Conservation (phyloP, 1,284 basidiomycete species). For the Moesziomyces globuligerus region DNA sequence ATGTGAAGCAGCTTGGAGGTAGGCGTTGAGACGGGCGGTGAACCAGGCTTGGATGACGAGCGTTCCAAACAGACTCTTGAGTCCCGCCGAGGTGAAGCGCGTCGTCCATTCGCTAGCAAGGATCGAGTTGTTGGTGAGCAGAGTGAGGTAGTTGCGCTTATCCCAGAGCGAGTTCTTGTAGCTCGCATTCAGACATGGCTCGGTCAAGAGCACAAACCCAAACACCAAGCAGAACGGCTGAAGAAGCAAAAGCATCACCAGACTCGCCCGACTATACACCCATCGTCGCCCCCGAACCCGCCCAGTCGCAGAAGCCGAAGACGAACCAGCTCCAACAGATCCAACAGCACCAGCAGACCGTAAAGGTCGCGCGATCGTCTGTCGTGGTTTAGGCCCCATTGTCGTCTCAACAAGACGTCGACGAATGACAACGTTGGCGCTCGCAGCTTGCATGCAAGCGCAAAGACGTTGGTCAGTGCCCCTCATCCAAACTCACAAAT, state of each 20-base stretch:
- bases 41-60: constrained; percentile 39
- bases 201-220: constrained; percentile 27
- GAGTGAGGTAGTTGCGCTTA: constrained; percentile 16
- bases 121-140: not conserved
- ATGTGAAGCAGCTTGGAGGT: constrained; percentile 2
- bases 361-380: constrained; percentile 1
- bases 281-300: constrained; percentile 3
- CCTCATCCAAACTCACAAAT: not conserved
- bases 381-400: constrained; percentile 24
- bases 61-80: constrained; percentile 17
- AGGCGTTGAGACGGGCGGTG: constrained; percentile 14
- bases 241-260: constrained; percentile 9
- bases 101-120: constrained; percentile 3
- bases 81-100: constrained; percentile 10
- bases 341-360: not conserved
- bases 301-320: not conserved
- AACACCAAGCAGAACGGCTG: constrained; percentile 13
- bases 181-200: constrained; percentile 28
- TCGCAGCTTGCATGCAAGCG: too few species aligned
- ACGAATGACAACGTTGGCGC: not conserved
- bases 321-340: not conserved
- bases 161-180: constrained; percentile 2
- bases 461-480: not conserved
- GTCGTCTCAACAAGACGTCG: not conserved
- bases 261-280: constrained; percentile 1